Percentiles rank a stretch among this genome's conserved stretches.
phyloP scores from a whole-genome alignment of 345 rosid species.

The Eucalyptus pumila region DNA sequence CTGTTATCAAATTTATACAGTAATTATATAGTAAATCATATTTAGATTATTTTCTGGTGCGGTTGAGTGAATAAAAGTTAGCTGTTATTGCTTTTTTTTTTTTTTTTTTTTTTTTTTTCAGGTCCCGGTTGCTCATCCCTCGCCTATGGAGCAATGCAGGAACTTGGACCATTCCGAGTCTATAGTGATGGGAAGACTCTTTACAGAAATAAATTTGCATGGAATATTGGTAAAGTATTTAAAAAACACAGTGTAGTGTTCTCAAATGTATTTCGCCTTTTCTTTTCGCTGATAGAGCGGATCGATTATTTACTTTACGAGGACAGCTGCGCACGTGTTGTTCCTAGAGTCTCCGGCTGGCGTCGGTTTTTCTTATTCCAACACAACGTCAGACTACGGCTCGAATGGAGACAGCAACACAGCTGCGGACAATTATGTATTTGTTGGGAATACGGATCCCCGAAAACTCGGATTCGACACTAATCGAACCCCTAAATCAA shows the following conservation, averaged over 20 bases:
- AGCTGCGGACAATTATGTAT: conserved; percentile 42
- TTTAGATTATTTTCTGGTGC: neutral
- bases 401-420: conserved; percentile 46
- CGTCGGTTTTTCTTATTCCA: conserved; percentile 77
- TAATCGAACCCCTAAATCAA: too few species aligned
- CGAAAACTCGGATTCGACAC: too few species aligned
- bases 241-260: neutral
- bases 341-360: conserved; percentile 82
- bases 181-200: conserved; percentile 29
- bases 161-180: conserved; percentile 33
- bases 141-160: conserved; percentile 30
- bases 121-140: conserved; percentile 42
- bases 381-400: conserved; percentile 35
- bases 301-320: neutral
- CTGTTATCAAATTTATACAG: neutral
- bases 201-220: conserved; percentile 8
- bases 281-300: neutral
- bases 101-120: neutral
- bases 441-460: too few species aligned
- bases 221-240: neutral
- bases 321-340: conserved; percentile 25
- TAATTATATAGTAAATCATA: neutral
- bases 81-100: too few species aligned
- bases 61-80: neutral
- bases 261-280: neutral